A percentile compares a stretch with the other conserved stretches of the same genome.
Evolutionary conservation across 768 basidiomycete species (phyloP).

Genomic region (Pisolithus microcarpus): DNA sequence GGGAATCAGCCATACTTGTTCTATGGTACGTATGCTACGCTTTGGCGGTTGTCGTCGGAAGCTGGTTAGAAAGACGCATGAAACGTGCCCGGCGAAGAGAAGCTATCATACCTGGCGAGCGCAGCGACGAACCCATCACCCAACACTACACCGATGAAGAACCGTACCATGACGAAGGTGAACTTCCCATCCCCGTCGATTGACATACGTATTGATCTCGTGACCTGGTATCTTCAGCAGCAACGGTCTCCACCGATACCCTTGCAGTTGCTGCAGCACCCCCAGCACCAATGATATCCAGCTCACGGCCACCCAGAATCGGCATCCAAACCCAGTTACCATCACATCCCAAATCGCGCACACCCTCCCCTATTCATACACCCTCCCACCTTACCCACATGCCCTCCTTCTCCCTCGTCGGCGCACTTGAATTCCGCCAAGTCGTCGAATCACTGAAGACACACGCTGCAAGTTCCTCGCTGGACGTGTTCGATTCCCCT

Average conservation of each 20-base stretch:
- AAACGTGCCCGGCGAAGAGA: constrained; percentile 43
- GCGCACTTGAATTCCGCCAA: constrained; percentile 92
- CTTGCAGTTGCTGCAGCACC: constrained; percentile 19
- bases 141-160: constrained; percentile 34
- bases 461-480: constrained; percentile 53
- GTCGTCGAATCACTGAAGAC: constrained; percentile 75
- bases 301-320: constrained; percentile 31
- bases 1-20: constrained; percentile 71
- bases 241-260: constrained; percentile 1
- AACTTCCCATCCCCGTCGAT: constrained; percentile 14
- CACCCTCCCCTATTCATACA: constrained; percentile 42
- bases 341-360: constrained; percentile 33
- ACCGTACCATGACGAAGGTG: constrained; percentile 61
- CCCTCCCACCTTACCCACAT: constrained; percentile 42
- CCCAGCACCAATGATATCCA: constrained; percentile 30
- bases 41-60: constrained; percentile 60
- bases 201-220: constrained; percentile 1
- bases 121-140: constrained; percentile 37
- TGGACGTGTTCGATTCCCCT: constrained; percentile 59
- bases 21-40: constrained; percentile 76
- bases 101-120: constrained; percentile 52
- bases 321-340: constrained; percentile 35
- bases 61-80: constrained; percentile 64
- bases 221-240: constrained; percentile 6
- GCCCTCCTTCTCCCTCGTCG: constrained; percentile 85